Conservation (phyloP, 139 green algal genomes). For the Pycnococcus provasolii region DNA sequence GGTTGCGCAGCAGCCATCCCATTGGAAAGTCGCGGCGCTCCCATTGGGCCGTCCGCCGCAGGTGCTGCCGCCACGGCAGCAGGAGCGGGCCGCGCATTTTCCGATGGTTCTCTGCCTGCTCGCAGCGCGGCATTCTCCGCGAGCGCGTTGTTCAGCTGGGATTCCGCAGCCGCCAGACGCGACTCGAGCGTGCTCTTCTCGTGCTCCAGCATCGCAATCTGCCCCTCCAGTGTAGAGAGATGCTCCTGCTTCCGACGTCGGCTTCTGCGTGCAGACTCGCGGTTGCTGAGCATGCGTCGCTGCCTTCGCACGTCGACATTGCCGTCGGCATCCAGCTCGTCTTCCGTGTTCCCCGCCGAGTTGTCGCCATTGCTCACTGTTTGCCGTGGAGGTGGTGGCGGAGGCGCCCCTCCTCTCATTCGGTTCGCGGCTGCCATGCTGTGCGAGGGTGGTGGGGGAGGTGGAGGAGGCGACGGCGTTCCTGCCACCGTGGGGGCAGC, state of each 20-base stretch:
- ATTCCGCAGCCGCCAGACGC: background rate
- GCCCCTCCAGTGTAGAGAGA: slow-evolving; percentile 3
- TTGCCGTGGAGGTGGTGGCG: too few relatives aligned
- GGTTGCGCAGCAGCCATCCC: too few relatives aligned
- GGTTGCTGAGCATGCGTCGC: slow-evolving; percentile 8
- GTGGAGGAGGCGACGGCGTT: too few relatives aligned
- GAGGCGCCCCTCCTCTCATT: too few relatives aligned
- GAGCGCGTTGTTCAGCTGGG: background rate
- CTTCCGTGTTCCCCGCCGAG: too few relatives aligned
- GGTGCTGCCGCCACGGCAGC: background rate
- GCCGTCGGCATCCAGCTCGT: too few relatives aligned
- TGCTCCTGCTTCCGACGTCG: slow-evolving; percentile 12
- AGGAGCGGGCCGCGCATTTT: background rate
- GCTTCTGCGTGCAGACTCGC: slow-evolving; percentile 1
- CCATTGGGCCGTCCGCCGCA: too few relatives aligned
- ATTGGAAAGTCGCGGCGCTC: too few relatives aligned
- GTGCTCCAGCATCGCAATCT: background rate
- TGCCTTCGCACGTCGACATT: slow-evolving; percentile 7
- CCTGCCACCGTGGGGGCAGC: too few relatives aligned
- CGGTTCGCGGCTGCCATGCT: too few relatives aligned
- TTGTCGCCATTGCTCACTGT: background rate
- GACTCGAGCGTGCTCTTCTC: background rate
- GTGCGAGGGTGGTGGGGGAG: too few relatives aligned
- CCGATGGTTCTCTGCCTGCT: background rate
- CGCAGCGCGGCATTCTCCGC: slow-evolving; percentile 6